Conservation (phyloP, 2,329 filamentous ascomycete species). For the Sporothrix schenckii region DNA sequence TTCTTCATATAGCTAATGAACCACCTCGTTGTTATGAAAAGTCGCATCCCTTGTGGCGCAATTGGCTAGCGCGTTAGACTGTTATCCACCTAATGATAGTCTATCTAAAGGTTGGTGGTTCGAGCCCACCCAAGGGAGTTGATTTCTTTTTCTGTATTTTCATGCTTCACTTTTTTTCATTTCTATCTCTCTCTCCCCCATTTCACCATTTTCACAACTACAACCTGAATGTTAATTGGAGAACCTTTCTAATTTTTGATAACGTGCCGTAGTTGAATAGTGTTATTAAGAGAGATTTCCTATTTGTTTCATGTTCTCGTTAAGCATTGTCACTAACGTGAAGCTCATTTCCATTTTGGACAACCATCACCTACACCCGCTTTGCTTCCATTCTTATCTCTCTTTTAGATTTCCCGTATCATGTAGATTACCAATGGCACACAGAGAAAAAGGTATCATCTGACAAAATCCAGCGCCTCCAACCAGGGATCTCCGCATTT, state of each 20-base stretch:
- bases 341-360: background rate
- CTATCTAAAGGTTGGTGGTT: conserved; percentile 39
- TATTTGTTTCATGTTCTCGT: background rate
- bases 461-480: conserved; percentile 5
- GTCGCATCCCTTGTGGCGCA: conserved; percentile 37
- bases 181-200: background rate
- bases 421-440: background rate
- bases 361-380: too few species aligned
- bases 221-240: too few species aligned
- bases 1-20: background rate
- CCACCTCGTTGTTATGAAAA: background rate
- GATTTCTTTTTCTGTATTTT: background rate
- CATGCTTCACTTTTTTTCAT: background rate
- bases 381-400: background rate
- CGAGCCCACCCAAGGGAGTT: conserved; percentile 37
- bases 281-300: too few species aligned
- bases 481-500: conserved; percentile 23
- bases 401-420: background rate
- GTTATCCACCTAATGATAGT: conserved; percentile 35
- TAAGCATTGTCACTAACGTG: too few species aligned
- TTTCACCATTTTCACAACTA: too few species aligned
- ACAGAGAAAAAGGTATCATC: conserved; percentile 18
- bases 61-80: conserved; percentile 39
- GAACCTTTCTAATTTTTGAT: too few species aligned
- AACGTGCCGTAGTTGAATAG: too few species aligned